A percentile compares a stretch with the other conserved stretches of the same genome.
Evolutionary conservation across 2,329 filamentous ascomycete species (phyloP).

Genomic region (Rutstroemia sp.): DNA sequence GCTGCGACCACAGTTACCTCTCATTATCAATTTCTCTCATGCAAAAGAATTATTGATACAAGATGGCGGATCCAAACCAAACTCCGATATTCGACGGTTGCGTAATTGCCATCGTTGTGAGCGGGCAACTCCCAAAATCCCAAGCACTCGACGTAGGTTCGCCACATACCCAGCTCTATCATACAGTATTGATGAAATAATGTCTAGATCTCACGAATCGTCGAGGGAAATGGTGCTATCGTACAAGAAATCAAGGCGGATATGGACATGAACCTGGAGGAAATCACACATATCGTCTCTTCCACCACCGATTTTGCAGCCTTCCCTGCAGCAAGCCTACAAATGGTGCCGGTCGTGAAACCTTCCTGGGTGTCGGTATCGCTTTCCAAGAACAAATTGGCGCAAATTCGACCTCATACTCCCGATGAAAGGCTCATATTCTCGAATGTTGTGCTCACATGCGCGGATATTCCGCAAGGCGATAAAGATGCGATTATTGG

Average conservation of each 20-base stretch:
- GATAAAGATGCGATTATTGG: conserved; percentile 92
- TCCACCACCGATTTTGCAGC: conserved; percentile 87
- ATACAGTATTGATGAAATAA: background rate
- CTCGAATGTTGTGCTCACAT: conserved; percentile 73
- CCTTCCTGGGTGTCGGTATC: conserved; percentile 73
- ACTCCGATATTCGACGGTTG: conserved; percentile 22
- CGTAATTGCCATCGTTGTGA: conserved; percentile 23
- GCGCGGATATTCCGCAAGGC: conserved; percentile 73
- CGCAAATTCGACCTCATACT: conserved; percentile 75
- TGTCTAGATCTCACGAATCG: conserved; percentile 8
- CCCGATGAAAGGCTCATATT: conserved; percentile 90
- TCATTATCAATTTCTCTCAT: background rate
- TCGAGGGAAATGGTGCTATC: conserved; percentile 30
- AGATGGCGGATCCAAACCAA: conserved; percentile 12
- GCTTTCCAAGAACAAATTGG: conserved; percentile 59
- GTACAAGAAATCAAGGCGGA: conserved; percentile 33
- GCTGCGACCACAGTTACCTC: no score
- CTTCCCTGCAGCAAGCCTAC: conserved; percentile 65
- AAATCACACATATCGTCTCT: conserved; percentile 60
- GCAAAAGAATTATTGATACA: background rate
- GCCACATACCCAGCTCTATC: background rate
- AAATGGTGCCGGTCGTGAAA: conserved; percentile 78
- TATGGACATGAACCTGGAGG: conserved; percentile 32
- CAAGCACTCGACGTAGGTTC: conserved; percentile 18
- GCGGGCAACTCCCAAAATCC: conserved; percentile 15